A percentile compares a stretch with the other conserved stretches of the same genome.
Evolutionary conservation across 2,329 filamentous ascomycete species (phyloP).

Genomic region (Teratosphaeria epicoccoides): DNA sequence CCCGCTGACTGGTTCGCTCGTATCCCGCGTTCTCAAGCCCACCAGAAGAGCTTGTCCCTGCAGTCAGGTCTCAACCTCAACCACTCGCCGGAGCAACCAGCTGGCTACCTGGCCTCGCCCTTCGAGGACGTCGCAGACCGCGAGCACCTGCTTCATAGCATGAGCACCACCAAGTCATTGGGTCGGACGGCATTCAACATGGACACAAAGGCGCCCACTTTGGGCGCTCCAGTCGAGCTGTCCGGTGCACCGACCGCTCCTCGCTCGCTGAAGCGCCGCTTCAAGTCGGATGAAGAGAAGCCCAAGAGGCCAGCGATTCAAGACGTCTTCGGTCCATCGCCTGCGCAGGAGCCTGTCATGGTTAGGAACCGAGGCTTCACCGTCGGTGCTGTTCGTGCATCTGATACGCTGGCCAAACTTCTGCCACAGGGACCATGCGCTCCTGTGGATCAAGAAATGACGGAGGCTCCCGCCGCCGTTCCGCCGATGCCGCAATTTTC

Average conservation of each 20-base stretch:
- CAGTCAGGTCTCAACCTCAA: slow-evolving; percentile 36
- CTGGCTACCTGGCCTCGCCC: slow-evolving; percentile 31
- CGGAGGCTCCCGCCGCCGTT: slow-evolving; percentile 16
- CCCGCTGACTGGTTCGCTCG: slow-evolving; percentile 32
- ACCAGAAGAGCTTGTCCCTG: slow-evolving; percentile 42
- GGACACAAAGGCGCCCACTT: slow-evolving; percentile 15
- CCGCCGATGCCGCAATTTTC: slow-evolving; percentile 4
- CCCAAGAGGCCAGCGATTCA: slow-evolving; percentile 35
- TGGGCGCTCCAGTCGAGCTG: slow-evolving; percentile 46
- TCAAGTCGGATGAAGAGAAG: slow-evolving; percentile 41
- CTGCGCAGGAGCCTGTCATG: slow-evolving; percentile 44
- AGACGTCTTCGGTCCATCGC: slow-evolving; percentile 35
- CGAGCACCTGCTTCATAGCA: slow-evolving; percentile 23
- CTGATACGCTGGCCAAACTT: slow-evolving; percentile 41
- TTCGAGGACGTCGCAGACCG: slow-evolving; percentile 26
- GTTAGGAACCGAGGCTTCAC: slow-evolving; percentile 53
- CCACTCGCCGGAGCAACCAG: slow-evolving; percentile 12
- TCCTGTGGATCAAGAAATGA: slow-evolving; percentile 18
- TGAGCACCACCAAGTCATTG: slow-evolving; percentile 24
- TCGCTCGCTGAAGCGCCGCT: slow-evolving; percentile 48
- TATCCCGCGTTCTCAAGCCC: slow-evolving; percentile 33
- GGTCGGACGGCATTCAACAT: slow-evolving; percentile 22
- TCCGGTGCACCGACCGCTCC: slow-evolving; percentile 42
- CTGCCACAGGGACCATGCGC: slow-evolving; percentile 36
- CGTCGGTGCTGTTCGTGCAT: slow-evolving; percentile 44